Evolutionary conservation across 2,329 filamentous ascomycete genomes (phyloP), one percentile per base, ranked within the genome.

Genomic region (Aspergillus vadensis): DNA sequence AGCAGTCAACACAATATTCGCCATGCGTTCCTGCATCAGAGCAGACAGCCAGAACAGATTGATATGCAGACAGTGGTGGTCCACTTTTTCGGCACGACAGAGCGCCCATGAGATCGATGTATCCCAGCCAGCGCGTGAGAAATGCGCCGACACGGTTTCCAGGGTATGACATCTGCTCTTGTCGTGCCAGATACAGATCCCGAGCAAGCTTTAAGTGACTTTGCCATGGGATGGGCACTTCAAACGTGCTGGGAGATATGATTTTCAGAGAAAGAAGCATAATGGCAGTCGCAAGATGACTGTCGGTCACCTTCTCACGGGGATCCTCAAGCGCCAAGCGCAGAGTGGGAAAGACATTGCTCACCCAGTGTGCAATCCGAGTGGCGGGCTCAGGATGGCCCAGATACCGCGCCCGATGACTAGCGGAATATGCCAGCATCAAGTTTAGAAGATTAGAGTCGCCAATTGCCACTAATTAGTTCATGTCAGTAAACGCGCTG

Each of bases 201-300:
- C 91, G 86, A 1, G 91, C 91, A 56, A 92, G 85, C 58, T 86
- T 86, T 1, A 96, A 82, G 74, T 96, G 91, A 55, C 84, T 85
- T 71, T 92, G 90, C 91, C 91, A 96, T 1, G 90, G 84, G 56
- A 94, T 90, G 0, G 86, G 83, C n/a, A 91, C 88, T 57, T 90
- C 91, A 70, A 95, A 94, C 0, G 90, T 89, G 59, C 88, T 89
- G 0, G 91, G 91, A 0, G 89, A 92, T 53, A 95, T 88, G 59
- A 95, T 94, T 70, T 95, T 91, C 19, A 95, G 80, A 1, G 91
- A 93, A 0, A 91, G 86, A 49, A 96, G 83, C 89, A 95, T 92
- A 63, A 96, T 92, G 7, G 91, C 89, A 0, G 91, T 91, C 0
- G 91, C 91, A 2, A 96, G 81, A 57, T 89, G 91, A 15, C 86